A percentile compares a stretch with the other conserved stretches of the same genome.
phyloP scores from a whole-genome alignment of 2,329 filamentous ascomycete species.

The Fusarium napiforme region DNA sequence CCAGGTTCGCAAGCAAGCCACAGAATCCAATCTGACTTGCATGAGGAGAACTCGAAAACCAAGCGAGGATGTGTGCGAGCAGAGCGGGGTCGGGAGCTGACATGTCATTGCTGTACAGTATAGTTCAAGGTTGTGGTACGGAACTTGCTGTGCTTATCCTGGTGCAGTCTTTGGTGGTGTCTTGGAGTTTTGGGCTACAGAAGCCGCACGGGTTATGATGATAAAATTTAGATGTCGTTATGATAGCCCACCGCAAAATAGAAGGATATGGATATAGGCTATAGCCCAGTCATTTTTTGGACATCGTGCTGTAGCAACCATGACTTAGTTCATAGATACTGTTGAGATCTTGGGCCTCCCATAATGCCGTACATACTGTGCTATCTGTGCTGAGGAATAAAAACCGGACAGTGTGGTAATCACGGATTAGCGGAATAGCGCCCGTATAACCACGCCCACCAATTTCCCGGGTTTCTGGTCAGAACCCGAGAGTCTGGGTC shows the following conservation, averaged over 20 bases:
- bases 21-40: slow-evolving; percentile 34
- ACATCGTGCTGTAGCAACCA: not conserved
- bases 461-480: slow-evolving; percentile 47
- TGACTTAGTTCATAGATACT: not conserved
- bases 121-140: slow-evolving; percentile 8
- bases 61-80: slow-evolving; percentile 25
- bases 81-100: slow-evolving; percentile 36
- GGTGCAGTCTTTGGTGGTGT: slow-evolving; percentile 5
- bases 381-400: not conserved
- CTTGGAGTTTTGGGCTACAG: slow-evolving; percentile 9
- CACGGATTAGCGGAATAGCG: not conserved
- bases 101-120: slow-evolving; percentile 40
- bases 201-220: slow-evolving; percentile 32
- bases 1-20: slow-evolving; percentile 1
- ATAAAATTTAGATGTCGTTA: slow-evolving; percentile 6
- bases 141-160: not conserved
- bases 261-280: not conserved
- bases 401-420: not conserved
- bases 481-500: slow-evolving; percentile 51
- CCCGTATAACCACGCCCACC: slow-evolving; percentile 35
- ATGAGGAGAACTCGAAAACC: slow-evolving; percentile 24
- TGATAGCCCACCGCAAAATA: slow-evolving; percentile 17
- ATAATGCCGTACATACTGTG: not conserved
- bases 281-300: not conserved
- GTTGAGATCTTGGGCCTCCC: not conserved